phyloP scores from a whole-genome alignment of 768 basidiomycete genomes.

The Strobilomyces confusus region DNA sequence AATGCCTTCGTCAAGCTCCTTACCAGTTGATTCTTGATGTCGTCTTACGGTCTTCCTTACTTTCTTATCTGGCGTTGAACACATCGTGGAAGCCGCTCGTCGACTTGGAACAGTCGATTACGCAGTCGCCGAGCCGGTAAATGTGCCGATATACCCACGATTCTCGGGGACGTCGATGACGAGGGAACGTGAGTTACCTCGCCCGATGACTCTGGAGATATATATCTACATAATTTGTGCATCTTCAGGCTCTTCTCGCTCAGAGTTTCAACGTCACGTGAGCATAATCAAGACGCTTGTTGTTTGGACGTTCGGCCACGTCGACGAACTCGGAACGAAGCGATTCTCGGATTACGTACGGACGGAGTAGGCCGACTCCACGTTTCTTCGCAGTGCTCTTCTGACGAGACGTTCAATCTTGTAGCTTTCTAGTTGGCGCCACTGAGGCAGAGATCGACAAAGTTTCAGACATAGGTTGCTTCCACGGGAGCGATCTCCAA shows the following conservation, averaged over 20 bases:
- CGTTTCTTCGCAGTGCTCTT: too few species aligned
- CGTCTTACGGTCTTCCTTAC: too few species aligned
- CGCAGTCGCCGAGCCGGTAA: slow-evolving; percentile 18
- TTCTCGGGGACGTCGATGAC: slow-evolving; percentile 1
- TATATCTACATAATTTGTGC: background rate
- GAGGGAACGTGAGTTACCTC: background rate
- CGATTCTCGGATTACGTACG: too few species aligned
- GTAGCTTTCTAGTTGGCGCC: background rate
- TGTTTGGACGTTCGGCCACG: too few species aligned
- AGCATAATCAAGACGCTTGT: too few species aligned
- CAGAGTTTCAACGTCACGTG: slow-evolving; percentile 8
- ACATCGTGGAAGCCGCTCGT: too few species aligned
- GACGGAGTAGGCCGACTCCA: too few species aligned
- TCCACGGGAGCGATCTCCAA: slow-evolving; percentile 17
- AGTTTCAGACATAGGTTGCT: slow-evolving; percentile 16
- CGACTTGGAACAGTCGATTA: background rate
- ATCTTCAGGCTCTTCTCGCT: slow-evolving; percentile 28
- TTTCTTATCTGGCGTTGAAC: too few species aligned
- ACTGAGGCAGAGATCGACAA: slow-evolving; percentile 10
- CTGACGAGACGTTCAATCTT: too few species aligned
- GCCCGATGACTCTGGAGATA: background rate
- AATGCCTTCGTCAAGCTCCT: slow-evolving; percentile 16
- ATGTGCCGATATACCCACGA: slow-evolving; percentile 21
- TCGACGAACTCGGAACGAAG: too few species aligned
- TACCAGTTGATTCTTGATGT: too few species aligned